Evolutionary conservation across 352 stramenopile genomes (phyloP), one percentile per base, ranked within the genome.

Genomic region (Pseudoperonospora humuli): DNA sequence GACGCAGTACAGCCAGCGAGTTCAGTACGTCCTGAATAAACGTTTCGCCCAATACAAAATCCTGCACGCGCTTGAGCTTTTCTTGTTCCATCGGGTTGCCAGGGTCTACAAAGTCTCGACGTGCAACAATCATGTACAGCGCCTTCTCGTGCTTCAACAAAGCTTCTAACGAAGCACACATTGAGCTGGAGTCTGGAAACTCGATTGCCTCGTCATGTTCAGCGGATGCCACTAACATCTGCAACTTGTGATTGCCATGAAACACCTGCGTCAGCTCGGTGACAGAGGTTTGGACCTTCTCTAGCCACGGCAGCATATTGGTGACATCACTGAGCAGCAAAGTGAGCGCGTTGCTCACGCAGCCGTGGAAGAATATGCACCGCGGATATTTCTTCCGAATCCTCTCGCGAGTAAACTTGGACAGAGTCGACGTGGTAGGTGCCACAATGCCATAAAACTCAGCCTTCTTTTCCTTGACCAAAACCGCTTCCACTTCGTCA

Each of bases 311-410:
- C 2, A 86, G 45, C 3, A 74, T 68, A 24, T 37, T 64, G 33
- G 38, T 58, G 20, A 86, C 58, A 29, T 86, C 75, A 11, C 50
- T 58, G 32, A 84, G 65, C 32, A 86, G 41, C 36, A 79, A 41
- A 0, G 39, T 48, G 15, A 86, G 45, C 11, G 75, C 67, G 29
- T 73, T 61, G 33, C 50, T 64, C 17, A 75, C 56, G 32, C 75
- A 86, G n/a, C 75, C 75, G 35, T 86, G 64, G 53, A 72, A 84
- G 40, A 86, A 86, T 0, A 62, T 44, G 41, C 71, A 83, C 45
- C 78, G 67, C 14, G 64, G 64, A 36, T 76, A 43, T 37, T 76
- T 79, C 36, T 69, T 74, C 54, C 74, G 62, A n/a, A 86, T 65
- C 32, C 48, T 65, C 23, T 78, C 64, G 7, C 64, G 67, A 28